A percentile compares a stretch with the other conserved stretches of the same genome.
Conservation (phyloP, 495 filamentous ascomycete species). For the Wilcoxina mikolae region DNA sequence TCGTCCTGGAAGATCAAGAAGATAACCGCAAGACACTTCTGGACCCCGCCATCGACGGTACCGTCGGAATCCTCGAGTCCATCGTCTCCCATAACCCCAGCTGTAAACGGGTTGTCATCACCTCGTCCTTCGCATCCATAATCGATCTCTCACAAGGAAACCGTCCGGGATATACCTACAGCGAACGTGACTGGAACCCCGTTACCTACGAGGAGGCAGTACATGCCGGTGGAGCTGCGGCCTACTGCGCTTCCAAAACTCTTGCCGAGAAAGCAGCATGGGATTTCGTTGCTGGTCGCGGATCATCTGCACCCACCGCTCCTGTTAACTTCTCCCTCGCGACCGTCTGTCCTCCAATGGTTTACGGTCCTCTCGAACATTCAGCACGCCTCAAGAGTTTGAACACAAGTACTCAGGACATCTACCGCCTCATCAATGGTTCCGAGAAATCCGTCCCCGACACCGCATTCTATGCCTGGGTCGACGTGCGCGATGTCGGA, state of each 20-base stretch:
- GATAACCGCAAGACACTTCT: constrained; percentile 69
- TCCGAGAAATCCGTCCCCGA: constrained; percentile 41
- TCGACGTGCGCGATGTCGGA: constrained; percentile 57
- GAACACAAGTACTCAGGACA: constrained; percentile 49
- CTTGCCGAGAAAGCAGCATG: constrained; percentile 57
- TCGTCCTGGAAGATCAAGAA: constrained; percentile 35
- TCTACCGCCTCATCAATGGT: constrained; percentile 25
- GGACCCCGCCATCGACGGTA: constrained; percentile 73
- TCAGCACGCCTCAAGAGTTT: constrained; percentile 48
- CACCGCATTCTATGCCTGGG: constrained; percentile 40
- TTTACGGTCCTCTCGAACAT: constrained; percentile 56
- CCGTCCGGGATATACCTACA: constrained; percentile 27
- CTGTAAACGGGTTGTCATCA: constrained; percentile 71
- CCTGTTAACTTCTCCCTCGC: constrained; percentile 44
- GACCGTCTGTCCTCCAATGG: constrained; percentile 56
- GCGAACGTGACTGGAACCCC: constrained; percentile 15
- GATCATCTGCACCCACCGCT: neutral
- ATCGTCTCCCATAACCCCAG: constrained; percentile 55
- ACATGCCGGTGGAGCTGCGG: constrained; percentile 42
- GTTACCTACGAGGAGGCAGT: constrained; percentile 43
- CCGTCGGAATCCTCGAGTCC: constrained; percentile 61
- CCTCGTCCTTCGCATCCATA: constrained; percentile 71
- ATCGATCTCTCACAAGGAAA: constrained; percentile 33
- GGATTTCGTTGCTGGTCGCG: constrained; percentile 45
- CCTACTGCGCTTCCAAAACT: constrained; percentile 56